These are phyloP conservation scores for Phytophthora melonis DNA, from an alignment of 352 stramenopile genomes.

Conservation along the genomic window DNA sequence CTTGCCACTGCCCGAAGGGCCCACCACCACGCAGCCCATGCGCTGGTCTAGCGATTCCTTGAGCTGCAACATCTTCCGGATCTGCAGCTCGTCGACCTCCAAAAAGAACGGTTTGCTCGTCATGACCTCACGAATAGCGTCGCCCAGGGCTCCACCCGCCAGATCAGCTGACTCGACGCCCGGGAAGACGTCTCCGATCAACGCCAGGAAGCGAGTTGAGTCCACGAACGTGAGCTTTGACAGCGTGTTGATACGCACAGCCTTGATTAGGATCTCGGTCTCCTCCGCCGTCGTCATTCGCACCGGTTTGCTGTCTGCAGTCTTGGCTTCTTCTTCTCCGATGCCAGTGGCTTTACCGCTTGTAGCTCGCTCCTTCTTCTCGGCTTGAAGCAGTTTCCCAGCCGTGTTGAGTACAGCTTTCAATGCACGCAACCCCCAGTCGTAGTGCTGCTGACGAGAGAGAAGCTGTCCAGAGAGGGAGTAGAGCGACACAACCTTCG, in stretches of 20 bases:
- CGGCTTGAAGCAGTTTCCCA: constrained; percentile 90
- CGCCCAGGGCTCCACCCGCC: constrained; percentile 76
- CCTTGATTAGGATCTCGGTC: constrained; percentile 95
- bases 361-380: constrained; percentile 73
- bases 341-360: constrained; percentile 9
- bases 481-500: constrained; percentile 95
- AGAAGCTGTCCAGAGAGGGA: constrained; percentile 87
- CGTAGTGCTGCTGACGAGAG: constrained; percentile 93
- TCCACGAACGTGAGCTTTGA: constrained; percentile 96
- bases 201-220: constrained; percentile 87
- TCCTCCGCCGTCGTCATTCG: constrained; percentile 80
- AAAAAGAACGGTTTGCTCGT: constrained; percentile 88
- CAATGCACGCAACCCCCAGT: constrained; percentile 93
- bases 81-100: constrained; percentile 90
- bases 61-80: constrained; percentile 96
- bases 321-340: constrained; percentile 33
- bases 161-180: constrained; percentile 88
- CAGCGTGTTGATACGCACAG: constrained; percentile 95
- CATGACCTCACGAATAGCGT: constrained; percentile 93
- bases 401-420: constrained; percentile 96
- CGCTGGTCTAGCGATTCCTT: constrained; percentile 96
- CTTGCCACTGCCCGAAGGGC: constrained; percentile 94
- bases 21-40: constrained; percentile 96
- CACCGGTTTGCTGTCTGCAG: constrained; percentile 25
- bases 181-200: constrained; percentile 95